Percentiles rank a stretch among this genome's conserved stretches.
Evolutionary conservation across 1,139 yeast genomes (phyloP).

Genomic region (Taphrina betulina): DNA sequence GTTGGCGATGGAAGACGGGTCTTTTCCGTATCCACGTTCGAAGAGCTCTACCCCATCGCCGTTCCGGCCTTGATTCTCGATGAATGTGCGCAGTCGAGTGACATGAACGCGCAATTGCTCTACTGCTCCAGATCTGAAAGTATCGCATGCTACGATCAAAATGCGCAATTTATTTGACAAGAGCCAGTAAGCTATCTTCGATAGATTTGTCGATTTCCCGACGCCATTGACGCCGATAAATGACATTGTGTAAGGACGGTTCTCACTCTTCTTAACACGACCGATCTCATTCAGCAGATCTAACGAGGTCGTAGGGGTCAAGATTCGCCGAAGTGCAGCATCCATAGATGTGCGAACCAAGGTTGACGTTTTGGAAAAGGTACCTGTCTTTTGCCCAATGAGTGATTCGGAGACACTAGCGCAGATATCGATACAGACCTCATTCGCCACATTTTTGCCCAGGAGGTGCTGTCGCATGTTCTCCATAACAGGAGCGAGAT

Average conservation of each 20-base stretch:
- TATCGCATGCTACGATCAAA: slow-evolving; percentile 93
- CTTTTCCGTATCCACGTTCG: slow-evolving; percentile 96
- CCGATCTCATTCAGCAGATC: slow-evolving; percentile 84
- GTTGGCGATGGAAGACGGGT: slow-evolving; percentile 93
- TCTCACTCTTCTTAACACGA: slow-evolving; percentile 44
- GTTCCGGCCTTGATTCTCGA: slow-evolving; percentile 49
- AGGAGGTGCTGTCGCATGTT: slow-evolving; percentile 53
- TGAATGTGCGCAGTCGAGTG: slow-evolving; percentile 66
- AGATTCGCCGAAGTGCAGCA: slow-evolving; percentile 72
- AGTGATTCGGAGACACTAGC: slow-evolving; percentile 59
- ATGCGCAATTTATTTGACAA: slow-evolving; percentile 84
- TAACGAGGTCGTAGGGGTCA: slow-evolving; percentile 90
- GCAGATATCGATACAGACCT: slow-evolving; percentile 59
- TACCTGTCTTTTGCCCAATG: slow-evolving; percentile 64
- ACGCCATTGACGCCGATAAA: slow-evolving; percentile 98
- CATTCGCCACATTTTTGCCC: slow-evolving; percentile 56
- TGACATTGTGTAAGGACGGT: slow-evolving; percentile 81
- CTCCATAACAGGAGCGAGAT: slow-evolving; percentile 48
- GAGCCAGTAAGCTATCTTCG: slow-evolving; percentile 93
- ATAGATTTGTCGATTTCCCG: slow-evolving; percentile 92
- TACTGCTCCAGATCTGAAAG: slow-evolving; percentile 96
- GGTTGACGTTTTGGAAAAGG: slow-evolving; percentile 61
- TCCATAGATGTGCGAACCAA: slow-evolving; percentile 67
- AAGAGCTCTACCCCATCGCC: slow-evolving; percentile 71
- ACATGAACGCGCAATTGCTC: slow-evolving; percentile 95